Base-by-base conservation (phyloP, 176 grass and related monocot species). In the Bothriochloa decipiens region DNA sequence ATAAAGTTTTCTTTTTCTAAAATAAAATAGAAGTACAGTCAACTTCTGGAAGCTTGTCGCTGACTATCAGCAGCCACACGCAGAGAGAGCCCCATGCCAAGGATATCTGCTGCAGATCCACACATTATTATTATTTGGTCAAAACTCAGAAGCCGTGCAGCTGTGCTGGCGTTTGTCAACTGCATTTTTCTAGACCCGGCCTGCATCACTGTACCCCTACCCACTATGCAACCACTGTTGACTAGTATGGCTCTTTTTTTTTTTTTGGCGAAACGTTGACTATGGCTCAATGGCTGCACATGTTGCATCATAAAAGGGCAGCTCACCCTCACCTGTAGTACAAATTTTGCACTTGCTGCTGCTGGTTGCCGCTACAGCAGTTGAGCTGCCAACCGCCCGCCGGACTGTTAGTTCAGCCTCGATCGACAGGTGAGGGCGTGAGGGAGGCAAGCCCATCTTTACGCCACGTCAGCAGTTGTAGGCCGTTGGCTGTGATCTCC, bases 321-420 rank as follows among this genome's bases (percentile, higher is more conserved):
- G 50, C 50, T 53, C 17, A 43, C 45, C 45, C 8, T 84, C 36
- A 20, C 45, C n/a, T 68, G 35, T 32, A 33, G 12, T 22, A 40
- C 22, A 53, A 43, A 39, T 27, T 39, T 39, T 71, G 7, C 73
- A 71, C 26, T 66, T 43, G 41, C 41, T 43, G 41, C 41, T 36
- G 22, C 8, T 47, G 26, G 65, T 17, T 78, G 23, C 46, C 22
- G 35, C 47, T 40, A 16, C n/a, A 42, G 65, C 70, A 2, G 80
- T 72, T 83, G 74, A 49, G 43, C 74, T 6, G 29, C 74, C 80
- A 78, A 83, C 80, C 8, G 65, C 57, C 50, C 14, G 17, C 32
- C 36, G 22, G 13, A 12, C 4, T 46, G 40, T 46, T 65, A 3
- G 32, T 53, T 72, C 49, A 76, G 23, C 57, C n/a, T 45, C 5